Conservation (phyloP, 1,284 basidiomycete genomes). For the Phellinidium pouzarii region DNA sequence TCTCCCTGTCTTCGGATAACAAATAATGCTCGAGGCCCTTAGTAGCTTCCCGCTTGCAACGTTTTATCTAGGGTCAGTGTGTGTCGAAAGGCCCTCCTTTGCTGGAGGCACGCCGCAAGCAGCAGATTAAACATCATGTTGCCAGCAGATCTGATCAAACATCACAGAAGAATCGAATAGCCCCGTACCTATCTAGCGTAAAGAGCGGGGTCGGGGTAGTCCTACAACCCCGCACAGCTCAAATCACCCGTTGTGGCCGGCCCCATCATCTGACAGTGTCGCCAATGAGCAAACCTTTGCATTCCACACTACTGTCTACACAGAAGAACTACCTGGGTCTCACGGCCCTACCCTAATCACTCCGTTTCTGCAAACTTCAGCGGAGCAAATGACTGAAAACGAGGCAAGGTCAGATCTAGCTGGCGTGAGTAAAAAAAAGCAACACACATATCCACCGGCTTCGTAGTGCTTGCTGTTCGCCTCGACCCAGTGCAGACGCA, state of each 20-base stretch:
- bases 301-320: slow-evolving; percentile 1
- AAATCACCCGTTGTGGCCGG: not conserved
- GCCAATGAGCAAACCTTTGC: not conserved
- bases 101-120: not conserved
- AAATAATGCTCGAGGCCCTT: not conserved
- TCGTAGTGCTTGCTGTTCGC: slow-evolving; percentile 95
- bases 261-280: not conserved
- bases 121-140: too few relatives aligned
- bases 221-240: not conserved
- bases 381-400: slow-evolving; percentile 54
- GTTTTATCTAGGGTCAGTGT: not conserved
- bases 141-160: slow-evolving; percentile 14
- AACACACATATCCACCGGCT: slow-evolving; percentile 80
- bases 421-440: slow-evolving; percentile 24
- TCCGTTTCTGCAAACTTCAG: slow-evolving; percentile 55
- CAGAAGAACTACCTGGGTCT: slow-evolving; percentile 7
- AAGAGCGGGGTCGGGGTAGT: slow-evolving; percentile 19
- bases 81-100: not conserved
- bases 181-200: slow-evolving; percentile 10
- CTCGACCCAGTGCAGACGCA: slow-evolving; percentile 98
- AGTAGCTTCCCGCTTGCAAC: not conserved
- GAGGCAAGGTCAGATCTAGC: slow-evolving; percentile 23
- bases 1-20: too few relatives aligned
- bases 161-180: not conserved
- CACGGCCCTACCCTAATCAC: slow-evolving; percentile 24